Percentiles rank a stretch among this genome's conserved stretches.
phyloP scores from a whole-genome alignment of 805 yeast genomes.

The Pichia deserticola region DNA sequence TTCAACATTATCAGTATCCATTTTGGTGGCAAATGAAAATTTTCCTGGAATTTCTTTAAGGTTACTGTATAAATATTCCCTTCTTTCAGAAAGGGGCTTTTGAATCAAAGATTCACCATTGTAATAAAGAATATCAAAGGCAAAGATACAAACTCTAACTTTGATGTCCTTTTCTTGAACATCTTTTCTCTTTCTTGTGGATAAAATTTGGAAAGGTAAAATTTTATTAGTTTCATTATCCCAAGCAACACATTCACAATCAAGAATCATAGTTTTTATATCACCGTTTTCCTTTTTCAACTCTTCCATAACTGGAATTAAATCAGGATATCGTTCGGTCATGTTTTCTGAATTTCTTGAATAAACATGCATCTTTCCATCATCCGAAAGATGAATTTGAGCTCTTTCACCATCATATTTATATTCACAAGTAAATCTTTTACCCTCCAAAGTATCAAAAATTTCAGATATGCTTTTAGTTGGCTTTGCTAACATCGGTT shows the following conservation, averaged over 20 bases:
- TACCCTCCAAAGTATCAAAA: conserved; percentile 77
- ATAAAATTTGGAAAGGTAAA: conserved; percentile 85
- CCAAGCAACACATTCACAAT: conserved; percentile 98
- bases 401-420: conserved; percentile 98
- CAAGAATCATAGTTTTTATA: conserved; percentile 63
- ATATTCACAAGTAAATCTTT: conserved; percentile 88
- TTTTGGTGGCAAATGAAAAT: conserved; percentile 69
- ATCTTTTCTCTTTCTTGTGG: conserved; percentile 91
- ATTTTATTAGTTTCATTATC: conserved; percentile 71
- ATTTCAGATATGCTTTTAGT: conserved; percentile 92
- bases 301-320: conserved; percentile 59
- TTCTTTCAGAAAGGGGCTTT: conserved; percentile 60
- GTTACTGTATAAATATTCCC: conserved; percentile 49
- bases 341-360: conserved; percentile 95
- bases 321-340: conserved; percentile 94
- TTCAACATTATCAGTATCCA: conserved; percentile 60
- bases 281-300: conserved; percentile 21
- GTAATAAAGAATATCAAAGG: conserved; percentile 74
- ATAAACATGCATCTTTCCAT: conserved; percentile 67
- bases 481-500: conserved; percentile 98
- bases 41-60: conserved; percentile 64
- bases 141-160: conserved; percentile 87
- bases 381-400: conserved; percentile 69
- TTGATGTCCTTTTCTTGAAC: conserved; percentile 82
- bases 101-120: conserved; percentile 69